Evolutionary conservation across 805 yeast species (phyloP).

Genomic region (Candida hungchunana): DNA sequence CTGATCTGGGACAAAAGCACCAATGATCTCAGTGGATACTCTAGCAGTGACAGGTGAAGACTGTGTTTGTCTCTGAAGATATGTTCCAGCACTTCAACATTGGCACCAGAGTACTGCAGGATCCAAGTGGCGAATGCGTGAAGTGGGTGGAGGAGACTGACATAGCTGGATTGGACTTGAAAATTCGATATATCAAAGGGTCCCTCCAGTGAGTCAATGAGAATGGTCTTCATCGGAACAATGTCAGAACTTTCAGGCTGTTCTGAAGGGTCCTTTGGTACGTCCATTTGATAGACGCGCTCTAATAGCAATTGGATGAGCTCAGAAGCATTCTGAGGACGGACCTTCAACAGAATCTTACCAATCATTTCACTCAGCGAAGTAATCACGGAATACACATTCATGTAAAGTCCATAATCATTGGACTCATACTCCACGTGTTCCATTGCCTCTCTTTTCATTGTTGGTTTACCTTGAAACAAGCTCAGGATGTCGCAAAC

Average conservation of each 20-base stretch:
- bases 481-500: conserved; percentile 60
- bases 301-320: too few relatives aligned
- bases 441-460: conserved; percentile 66
- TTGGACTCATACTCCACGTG: conserved; percentile 92
- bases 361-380: conserved; percentile 56
- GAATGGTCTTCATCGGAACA: conserved; percentile 3
- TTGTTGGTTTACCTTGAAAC: conserved; percentile 74
- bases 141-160: conserved; percentile 76
- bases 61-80: conserved; percentile 12
- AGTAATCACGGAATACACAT: conserved; percentile 53
- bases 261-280: background rate
- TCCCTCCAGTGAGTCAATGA: conserved; percentile 24
- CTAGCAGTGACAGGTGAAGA: conserved; percentile 34
- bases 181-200: conserved; percentile 31
- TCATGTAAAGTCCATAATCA: conserved; percentile 43
- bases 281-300: too few relatives aligned
- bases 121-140: conserved; percentile 72
- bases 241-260: conserved; percentile 10
- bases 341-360: conserved; percentile 32
- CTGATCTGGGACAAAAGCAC: conserved; percentile 81
- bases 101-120: conserved; percentile 44
- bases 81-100: conserved; percentile 5
- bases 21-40: conserved; percentile 71
- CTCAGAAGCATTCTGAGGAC: background rate
- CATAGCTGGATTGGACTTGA: conserved; percentile 41